These are phyloP conservation scores for Colletotrichum liaoningense DNA, from an alignment of 2,329 filamentous ascomycete genomes.

Conservation along the genomic window DNA sequence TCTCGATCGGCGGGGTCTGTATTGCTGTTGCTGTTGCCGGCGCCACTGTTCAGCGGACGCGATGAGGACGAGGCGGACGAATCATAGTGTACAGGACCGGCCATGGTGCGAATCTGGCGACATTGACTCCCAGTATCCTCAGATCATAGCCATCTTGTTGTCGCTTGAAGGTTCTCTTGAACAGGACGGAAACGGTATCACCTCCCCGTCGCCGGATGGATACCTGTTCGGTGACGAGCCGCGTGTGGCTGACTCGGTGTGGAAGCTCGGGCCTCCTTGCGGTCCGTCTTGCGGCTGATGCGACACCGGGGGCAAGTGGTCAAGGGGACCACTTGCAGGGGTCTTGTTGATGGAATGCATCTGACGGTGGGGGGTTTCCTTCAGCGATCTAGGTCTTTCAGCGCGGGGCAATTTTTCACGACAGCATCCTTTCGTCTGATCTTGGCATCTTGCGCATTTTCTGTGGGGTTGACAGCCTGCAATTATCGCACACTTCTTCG, in stretches of 20 bases:
- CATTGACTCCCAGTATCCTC: constrained; percentile 26
- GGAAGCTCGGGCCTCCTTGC: constrained; percentile 13
- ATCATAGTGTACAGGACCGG: constrained; percentile 49
- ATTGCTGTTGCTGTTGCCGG: constrained; percentile 36
- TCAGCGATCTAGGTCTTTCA: constrained; percentile 26
- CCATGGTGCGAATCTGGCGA: constrained; percentile 50
- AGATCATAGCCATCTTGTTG: constrained; percentile 46
- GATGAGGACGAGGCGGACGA: constrained; percentile 50
- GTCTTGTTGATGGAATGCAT: constrained; percentile 14
- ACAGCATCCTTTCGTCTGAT: constrained; percentile 17
- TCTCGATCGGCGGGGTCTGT: constrained; percentile 54
- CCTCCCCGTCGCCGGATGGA: constrained; percentile 6
- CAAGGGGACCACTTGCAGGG: constrained; percentile 14
- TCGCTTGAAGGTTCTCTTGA: constrained; percentile 33
- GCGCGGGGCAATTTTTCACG: constrained; percentile 33
- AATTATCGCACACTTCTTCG: not conserved
- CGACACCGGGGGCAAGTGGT: constrained; percentile 15
- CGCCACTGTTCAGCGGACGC: constrained; percentile 33
- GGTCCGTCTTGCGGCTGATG: constrained; percentile 26
- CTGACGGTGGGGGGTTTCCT: constrained; percentile 13
- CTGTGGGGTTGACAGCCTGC: not conserved
- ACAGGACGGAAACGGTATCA: not conserved
- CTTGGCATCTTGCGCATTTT: constrained; percentile 9
- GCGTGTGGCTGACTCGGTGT: constrained; percentile 30
- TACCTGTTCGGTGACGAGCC: constrained; percentile 20